Conservation (phyloP, 2,329 filamentous ascomycete genomes). For the Scedosporium apiospermum region DNA sequence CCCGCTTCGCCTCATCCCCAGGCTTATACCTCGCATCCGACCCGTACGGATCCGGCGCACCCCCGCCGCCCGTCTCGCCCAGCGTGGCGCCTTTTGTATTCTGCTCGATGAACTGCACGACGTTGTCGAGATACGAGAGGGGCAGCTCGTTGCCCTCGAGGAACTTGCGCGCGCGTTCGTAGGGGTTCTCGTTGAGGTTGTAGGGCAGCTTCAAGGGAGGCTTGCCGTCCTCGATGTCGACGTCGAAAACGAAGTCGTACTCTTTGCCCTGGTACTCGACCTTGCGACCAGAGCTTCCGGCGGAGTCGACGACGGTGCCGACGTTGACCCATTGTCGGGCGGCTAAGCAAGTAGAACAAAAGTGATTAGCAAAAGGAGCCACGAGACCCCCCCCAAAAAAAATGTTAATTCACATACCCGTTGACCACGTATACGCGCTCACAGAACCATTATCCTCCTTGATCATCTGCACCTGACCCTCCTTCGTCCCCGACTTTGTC, state of each 20-base stretch:
- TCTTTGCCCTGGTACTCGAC: conserved; percentile 71
- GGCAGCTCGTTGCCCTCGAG: conserved; percentile 83
- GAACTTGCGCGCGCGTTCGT: conserved; percentile 85
- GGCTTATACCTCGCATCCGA: conserved; percentile 72
- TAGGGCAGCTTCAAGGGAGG: conserved; percentile 89
- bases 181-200: conserved; percentile 86
- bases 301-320: conserved; percentile 88
- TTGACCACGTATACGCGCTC: conserved; percentile 83
- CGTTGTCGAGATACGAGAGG: conserved; percentile 78
- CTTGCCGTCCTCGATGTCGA: conserved; percentile 91
- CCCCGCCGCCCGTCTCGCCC: conserved; percentile 47
- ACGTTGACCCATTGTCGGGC: conserved; percentile 74
- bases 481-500: conserved; percentile 79
- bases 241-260: conserved; percentile 95
- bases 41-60: conserved; percentile 62
- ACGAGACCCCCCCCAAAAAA: too few species aligned
- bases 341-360: conserved; percentile 23
- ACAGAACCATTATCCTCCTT: conserved; percentile 71
- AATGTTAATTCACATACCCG: conserved; percentile 19
- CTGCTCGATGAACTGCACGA: conserved; percentile 82
- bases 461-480: conserved; percentile 92
- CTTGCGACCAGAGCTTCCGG: conserved; percentile 72
- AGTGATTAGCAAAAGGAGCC: neutral
- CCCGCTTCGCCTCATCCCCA: conserved; percentile 40
- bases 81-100: conserved; percentile 83